Percentiles rank a stretch among this genome's conserved stretches.
phyloP scores from a whole-genome alignment of 257 asterid species.

The Ilex asprella region DNA sequence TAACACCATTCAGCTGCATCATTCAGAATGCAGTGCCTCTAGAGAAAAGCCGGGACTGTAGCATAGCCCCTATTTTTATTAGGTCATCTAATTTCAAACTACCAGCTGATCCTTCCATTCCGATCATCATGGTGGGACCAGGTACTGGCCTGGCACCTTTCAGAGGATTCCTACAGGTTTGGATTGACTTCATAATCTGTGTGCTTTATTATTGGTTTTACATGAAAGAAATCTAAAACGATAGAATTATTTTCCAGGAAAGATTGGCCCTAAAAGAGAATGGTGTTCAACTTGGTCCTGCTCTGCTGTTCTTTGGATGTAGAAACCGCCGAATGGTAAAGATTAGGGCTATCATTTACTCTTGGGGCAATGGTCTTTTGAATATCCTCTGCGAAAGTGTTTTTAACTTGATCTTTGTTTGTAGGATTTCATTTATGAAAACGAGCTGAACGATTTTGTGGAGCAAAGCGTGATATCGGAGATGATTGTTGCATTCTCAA shows the following conservation, averaged over 20 bases:
- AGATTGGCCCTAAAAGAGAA: constrained; percentile 49
- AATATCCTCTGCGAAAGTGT: not conserved
- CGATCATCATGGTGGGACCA: constrained; percentile 74
- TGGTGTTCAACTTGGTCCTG: constrained; percentile 65
- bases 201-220: not conserved
- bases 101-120: constrained; percentile 58
- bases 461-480: constrained; percentile 55
- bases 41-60: constrained; percentile 43
- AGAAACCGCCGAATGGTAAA: constrained; percentile 66
- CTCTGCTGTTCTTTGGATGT: constrained; percentile 63
- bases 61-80: constrained; percentile 63
- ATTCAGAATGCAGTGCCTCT: constrained; percentile 54
- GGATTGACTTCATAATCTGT: constrained; percentile 4
- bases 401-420: constrained; percentile 15
- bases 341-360: constrained; percentile 3
- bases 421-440: constrained; percentile 71
- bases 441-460: constrained; percentile 49
- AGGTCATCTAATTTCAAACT: constrained; percentile 68
- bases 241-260: constrained; percentile 40
- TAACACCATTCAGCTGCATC: constrained; percentile 5
- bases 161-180: constrained; percentile 71
- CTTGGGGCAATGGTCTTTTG: not conserved
- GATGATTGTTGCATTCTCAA: constrained; percentile 66
- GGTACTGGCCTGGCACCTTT: constrained; percentile 89
- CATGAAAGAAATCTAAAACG: constrained; percentile 8